Base-by-base conservation (phyloP, 2,329 filamentous ascomycete genomes). In the Pyrenophora seminiperda region DNA sequence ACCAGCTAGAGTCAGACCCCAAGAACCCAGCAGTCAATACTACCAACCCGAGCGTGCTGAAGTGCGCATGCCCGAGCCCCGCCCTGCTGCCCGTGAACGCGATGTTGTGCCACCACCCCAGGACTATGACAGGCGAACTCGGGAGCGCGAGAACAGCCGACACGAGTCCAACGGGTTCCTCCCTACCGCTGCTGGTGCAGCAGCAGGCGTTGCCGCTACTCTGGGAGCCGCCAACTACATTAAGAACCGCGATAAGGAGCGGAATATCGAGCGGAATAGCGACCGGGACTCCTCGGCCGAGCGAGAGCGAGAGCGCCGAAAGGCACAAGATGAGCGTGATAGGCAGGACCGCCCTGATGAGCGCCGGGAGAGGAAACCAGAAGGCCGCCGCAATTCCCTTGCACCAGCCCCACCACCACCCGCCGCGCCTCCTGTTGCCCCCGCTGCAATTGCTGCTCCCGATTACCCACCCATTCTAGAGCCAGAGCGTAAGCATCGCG, bases 281-380 rank as follows among this genome's bases (percentile, higher is more conserved):
- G 49, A 52, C 39, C 49, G 49, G 33, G 49, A 52, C 44, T 52
- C 49, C 3, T 52, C 49, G 7, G 49, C 44, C 9, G 49, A 52
- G 13, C 39, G 81, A 74, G 68, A 76, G 63, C 68, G 81, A 73
- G 68, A 76, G 64, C 56, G 59, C 17, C 59, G 58, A 15, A 57
- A 53, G 42, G 59, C 65, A 34, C 56, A 66, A 15, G 68, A 71
- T 19, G 73, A 70, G 32, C 66, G 66, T 17, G 62, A 65, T 19
- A 54, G 56, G 32, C 61, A 59, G 32, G 62, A 64, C 33, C 57
- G 62, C 14, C 53, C 52, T 30, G 62, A 65, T 5, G 67, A 73
- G 32, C 61, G 65, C 36, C 62, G 66, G 22, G 66, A 65, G 24
- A 56, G 60, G 43, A 41, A 50, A 14, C 29, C 57, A 3, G 59